Percentiles rank a stretch among this genome's conserved stretches.
These are phyloP conservation scores for Starmerella floris DNA, from an alignment of 805 yeast genomes.

Conservation along the genomic window DNA sequence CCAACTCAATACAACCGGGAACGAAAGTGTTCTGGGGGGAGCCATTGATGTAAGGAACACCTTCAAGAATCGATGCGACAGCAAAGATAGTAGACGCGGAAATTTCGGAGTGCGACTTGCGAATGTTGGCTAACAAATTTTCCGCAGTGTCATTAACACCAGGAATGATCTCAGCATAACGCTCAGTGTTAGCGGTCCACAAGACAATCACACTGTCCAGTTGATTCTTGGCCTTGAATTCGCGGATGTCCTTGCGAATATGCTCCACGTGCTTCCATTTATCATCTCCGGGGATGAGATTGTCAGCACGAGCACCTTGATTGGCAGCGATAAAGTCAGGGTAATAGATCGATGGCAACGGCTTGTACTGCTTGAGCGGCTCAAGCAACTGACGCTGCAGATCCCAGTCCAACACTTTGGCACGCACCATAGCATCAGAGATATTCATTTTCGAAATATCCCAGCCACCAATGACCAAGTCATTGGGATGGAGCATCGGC, in stretches of 20 bases:
- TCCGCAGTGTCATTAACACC: constrained; percentile 86
- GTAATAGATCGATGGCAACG: constrained; percentile 78
- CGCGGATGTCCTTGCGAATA: constrained; percentile 69
- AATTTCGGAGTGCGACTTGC: constrained; percentile 66
- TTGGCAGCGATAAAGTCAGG: constrained; percentile 95
- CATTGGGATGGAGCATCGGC: constrained; percentile 83
- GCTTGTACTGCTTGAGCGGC: constrained; percentile 47
- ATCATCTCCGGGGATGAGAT: constrained; percentile 53
- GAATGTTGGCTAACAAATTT: constrained; percentile 59
- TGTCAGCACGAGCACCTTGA: constrained; percentile 84
- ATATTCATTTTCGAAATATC: constrained; percentile 67
- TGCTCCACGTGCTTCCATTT: constrained; percentile 86
- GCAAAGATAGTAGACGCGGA: constrained; percentile 93
- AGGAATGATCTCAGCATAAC: constrained; percentile 61
- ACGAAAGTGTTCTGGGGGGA: constrained; percentile 97
- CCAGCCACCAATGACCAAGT: constrained; percentile 87
- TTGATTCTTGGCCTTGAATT: constrained; percentile 55
- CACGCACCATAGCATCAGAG: constrained; percentile 67
- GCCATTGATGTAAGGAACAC: constrained; percentile 83
- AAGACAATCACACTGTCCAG: constrained; percentile 80
- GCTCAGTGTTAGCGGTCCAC: constrained; percentile 97
- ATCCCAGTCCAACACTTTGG: constrained; percentile 74
- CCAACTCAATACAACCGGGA: constrained; percentile 84
- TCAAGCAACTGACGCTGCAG: constrained; percentile 64
- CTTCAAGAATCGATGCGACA: constrained; percentile 79